These are phyloP conservation scores for Blastobotrys serpentis DNA, from an alignment of 1,139 yeast species.

Conservation along the genomic window DNA sequence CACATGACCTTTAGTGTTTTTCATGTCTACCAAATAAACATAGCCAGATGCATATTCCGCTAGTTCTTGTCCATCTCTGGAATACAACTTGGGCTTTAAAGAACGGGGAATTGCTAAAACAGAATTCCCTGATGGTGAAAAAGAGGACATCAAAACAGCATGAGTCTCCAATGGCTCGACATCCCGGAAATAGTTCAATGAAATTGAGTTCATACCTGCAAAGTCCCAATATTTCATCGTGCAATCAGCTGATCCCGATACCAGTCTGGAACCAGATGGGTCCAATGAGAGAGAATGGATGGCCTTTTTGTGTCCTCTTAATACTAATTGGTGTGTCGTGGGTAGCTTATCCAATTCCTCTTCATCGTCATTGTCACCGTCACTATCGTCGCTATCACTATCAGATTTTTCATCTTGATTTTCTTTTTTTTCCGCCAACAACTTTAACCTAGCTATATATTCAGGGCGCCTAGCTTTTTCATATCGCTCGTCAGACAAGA, in stretches of 20 bases:
- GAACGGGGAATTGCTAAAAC: conserved; percentile 34
- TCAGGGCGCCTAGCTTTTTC: conserved; percentile 23
- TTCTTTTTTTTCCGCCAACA: neutral
- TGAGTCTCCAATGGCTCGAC: conserved; percentile 36
- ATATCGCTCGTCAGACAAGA: conserved; percentile 17
- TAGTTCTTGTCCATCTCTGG: conserved; percentile 32
- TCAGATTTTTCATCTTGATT: conserved; percentile 8
- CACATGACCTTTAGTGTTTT: conserved; percentile 41
- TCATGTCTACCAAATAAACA: conserved; percentile 41
- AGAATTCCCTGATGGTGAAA: conserved; percentile 28
- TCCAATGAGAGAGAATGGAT: conserved; percentile 36
- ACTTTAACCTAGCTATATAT: conserved; percentile 15
- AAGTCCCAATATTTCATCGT: conserved; percentile 39
- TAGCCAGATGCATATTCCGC: conserved; percentile 39
- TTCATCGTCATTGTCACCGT: conserved; percentile 25
- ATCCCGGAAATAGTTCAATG: conserved; percentile 32
- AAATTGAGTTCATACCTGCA: conserved; percentile 35
- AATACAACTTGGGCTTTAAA: conserved; percentile 31
- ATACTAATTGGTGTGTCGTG: conserved; percentile 35
- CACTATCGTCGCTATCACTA: conserved; percentile 17
- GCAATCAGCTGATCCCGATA: conserved; percentile 36
- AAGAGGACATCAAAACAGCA: conserved; percentile 30
- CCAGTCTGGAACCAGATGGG: conserved; percentile 35
- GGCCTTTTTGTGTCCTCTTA: conserved; percentile 33
- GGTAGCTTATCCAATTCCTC: conserved; percentile 34